Conservation (phyloP, 306 rosid species). For the Coriaria nepalensis region DNA sequence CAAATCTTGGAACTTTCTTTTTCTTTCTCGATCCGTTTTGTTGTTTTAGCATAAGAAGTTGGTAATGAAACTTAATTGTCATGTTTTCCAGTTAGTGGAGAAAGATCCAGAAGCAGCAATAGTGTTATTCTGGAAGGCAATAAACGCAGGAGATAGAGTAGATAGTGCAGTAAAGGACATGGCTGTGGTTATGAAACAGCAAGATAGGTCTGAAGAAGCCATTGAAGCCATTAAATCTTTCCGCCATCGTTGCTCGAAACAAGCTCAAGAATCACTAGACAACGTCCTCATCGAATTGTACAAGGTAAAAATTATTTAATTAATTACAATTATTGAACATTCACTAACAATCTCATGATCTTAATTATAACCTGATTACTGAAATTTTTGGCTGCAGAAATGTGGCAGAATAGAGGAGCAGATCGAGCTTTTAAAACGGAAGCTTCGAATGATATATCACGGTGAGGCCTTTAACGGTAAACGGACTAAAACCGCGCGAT, state of each 20-base stretch:
- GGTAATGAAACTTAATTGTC: background rate
- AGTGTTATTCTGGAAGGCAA: conserved; percentile 66
- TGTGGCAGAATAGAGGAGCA: conserved; percentile 78
- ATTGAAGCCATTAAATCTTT: conserved; percentile 62
- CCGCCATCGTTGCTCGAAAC: conserved; percentile 56
- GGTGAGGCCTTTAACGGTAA: conserved; percentile 29
- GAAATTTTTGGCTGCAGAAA: conserved; percentile 26
- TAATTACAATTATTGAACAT: background rate
- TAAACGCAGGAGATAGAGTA: conserved; percentile 65
- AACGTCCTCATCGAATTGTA: conserved; percentile 72
- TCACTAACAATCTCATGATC: background rate
- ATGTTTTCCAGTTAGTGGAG: conserved; percentile 42
- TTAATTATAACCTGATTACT: too few species aligned
- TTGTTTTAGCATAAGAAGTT: background rate
- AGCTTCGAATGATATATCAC: conserved; percentile 30
- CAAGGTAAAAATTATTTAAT: conserved; percentile 52
- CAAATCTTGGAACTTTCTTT: background rate
- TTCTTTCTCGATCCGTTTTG: background rate
- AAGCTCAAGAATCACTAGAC: conserved; percentile 84
- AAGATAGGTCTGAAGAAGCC: conserved; percentile 70
- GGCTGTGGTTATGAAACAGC: conserved; percentile 89
- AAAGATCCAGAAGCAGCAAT: conserved; percentile 76
- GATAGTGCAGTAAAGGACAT: conserved; percentile 90
- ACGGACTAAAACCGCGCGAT: conserved; percentile 32
- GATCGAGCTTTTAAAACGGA: conserved; percentile 51